Base-by-base conservation (phyloP, 345 rosid genomes). In the Eucalyptus erythrocorys region DNA sequence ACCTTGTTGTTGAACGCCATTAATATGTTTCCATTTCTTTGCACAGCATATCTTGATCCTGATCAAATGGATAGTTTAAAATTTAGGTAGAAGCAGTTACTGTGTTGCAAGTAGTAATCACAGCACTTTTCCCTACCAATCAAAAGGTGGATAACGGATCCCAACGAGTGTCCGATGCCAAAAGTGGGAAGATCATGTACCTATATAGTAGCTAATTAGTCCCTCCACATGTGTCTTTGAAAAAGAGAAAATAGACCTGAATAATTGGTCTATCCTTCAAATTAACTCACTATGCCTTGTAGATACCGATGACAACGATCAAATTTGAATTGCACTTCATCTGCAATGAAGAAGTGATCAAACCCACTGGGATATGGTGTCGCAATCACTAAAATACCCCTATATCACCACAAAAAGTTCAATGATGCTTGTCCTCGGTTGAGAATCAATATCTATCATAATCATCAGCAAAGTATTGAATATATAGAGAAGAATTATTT, bases 1-100 rank as follows among this genome's bases (percentile, higher is more conserved):
- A 98, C 99, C 99, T 94, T 98, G 93, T 96, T 98, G 93, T 98
- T 98, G 93, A 96, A 98, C 87, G 99, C 95, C 96, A 97, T 96
- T 87, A 94, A 87, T 50, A 98, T 91, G 91, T 98, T 98, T 55
- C 99, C 99, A 88, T 89, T 94, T 92, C 99, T 94, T 92, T 94
- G 97, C 91, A 98, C 95, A 50, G 98, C 99, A 93, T 97, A 98
- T 91, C 99, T 93, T 82, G 99, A 98, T 87, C 98, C 99, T 98
- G 94, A 87, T 85, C 11, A 89, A 59, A 55, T 89, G 17, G 16
- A n/a, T 14, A n/a, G 21, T 64, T 64, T 64, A 64, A 21, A 64
- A 64, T 64, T n/a, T 15, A 64, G 6, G 21, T 7, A 61, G 84
- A 66, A 49, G 88, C 92, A 85, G 68, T 86, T 87, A 89, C 85